These are phyloP conservation scores for Dipodascus geniculatus DNA, from an alignment of 805 yeast genomes.

Conservation along the genomic window DNA sequence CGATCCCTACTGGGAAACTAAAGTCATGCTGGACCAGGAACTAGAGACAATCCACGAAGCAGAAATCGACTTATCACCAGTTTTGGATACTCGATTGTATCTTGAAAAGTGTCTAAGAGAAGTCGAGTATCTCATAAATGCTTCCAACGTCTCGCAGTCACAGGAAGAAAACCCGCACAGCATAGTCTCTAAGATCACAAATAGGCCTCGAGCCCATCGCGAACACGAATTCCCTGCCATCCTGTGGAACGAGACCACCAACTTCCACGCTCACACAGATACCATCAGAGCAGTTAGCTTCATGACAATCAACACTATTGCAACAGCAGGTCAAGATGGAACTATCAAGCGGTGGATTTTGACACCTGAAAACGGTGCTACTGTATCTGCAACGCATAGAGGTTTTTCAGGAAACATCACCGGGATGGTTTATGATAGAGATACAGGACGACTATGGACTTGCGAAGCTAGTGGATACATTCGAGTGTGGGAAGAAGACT, in stretches of 20 bases:
- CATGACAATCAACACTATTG: slow-evolving; percentile 4
- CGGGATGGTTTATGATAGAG: slow-evolving; percentile 10
- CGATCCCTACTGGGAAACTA: slow-evolving; percentile 2
- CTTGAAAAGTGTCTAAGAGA: slow-evolving; percentile 27
- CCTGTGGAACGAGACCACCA: neutral
- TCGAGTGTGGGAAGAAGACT: slow-evolving; percentile 11
- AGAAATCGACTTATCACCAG: slow-evolving; percentile 15
- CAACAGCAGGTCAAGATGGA: slow-evolving; percentile 17
- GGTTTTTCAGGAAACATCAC: slow-evolving; percentile 14
- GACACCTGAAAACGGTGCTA: slow-evolving; percentile 4
- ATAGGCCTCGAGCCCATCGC: neutral
- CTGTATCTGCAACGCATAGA: slow-evolving; percentile 6
- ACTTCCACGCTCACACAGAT: slow-evolving; percentile 1
- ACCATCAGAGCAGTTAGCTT: neutral
- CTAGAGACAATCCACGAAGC: neutral
- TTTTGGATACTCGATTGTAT: slow-evolving; percentile 21
- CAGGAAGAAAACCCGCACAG: slow-evolving; percentile 1
- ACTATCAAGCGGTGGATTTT: slow-evolving; percentile 13
- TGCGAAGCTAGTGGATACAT: slow-evolving; percentile 15
- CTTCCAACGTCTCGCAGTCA: slow-evolving; percentile 13
- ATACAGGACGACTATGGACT: slow-evolving; percentile 11
- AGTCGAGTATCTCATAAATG: slow-evolving; percentile 23
- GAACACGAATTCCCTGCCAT: neutral
- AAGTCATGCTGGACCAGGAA: neutral
- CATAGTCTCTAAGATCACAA: neutral